Percentiles rank a stretch among this genome's conserved stretches.
phyloP scores from a whole-genome alignment of 176 grass and related monocot species.

The Cenchrus purpureus region DNA sequence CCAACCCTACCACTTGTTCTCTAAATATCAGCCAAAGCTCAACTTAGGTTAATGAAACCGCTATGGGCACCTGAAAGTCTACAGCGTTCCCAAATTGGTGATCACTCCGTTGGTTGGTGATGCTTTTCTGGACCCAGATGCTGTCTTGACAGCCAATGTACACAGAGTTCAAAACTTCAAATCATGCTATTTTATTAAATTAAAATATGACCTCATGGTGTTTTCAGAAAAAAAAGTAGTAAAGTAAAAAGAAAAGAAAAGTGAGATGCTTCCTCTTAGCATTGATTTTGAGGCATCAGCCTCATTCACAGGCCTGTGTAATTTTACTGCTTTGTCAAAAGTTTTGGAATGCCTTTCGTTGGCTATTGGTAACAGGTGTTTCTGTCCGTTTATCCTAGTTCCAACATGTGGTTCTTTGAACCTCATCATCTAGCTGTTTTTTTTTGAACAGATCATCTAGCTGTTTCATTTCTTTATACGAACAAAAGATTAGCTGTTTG shows the following conservation, averaged over 20 bases:
- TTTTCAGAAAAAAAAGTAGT: neutral
- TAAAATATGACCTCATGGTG: neutral
- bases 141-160: neutral
- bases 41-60: constrained; percentile 10
- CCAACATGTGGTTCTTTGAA: constrained; percentile 40
- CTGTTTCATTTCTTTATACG: neutral
- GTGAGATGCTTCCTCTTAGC: neutral
- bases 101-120: neutral
- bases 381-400: constrained; percentile 5
- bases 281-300: neutral
- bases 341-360: neutral
- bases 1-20: neutral
- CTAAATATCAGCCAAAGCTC: neutral
- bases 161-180: neutral
- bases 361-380: neutral
- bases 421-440: constrained; percentile 20
- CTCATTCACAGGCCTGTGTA: neutral
- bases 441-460: neutral
- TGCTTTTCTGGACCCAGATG: constrained; percentile 10
- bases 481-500: neutral
- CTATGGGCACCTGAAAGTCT: neutral
- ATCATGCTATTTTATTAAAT: neutral
- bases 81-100: neutral
- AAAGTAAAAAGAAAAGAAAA: constrained; percentile 1
- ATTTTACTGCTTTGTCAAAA: constrained; percentile 37